A percentile compares a stretch with the other conserved stretches of the same genome.
These are phyloP conservation scores for Citrus inodora DNA, from an alignment of 345 rosid genomes.

Conservation along the genomic window DNA sequence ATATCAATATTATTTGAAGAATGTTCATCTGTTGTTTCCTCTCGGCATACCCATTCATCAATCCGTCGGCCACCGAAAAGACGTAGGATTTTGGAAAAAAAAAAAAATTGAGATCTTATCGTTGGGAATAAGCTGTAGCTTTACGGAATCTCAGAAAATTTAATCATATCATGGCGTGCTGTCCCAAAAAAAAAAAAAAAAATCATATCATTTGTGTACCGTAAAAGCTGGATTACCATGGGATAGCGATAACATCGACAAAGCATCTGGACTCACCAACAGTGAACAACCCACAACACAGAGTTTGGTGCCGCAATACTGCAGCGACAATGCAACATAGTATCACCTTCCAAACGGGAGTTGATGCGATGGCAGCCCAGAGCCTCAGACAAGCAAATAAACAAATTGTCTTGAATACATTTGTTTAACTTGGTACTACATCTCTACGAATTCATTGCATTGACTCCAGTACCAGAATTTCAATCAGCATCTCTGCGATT, in stretches of 20 bases:
- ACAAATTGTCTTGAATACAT: not conserved
- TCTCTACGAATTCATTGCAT: not conserved
- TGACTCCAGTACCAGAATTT: not conserved
- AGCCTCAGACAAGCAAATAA: not conserved
- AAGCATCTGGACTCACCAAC: not conserved
- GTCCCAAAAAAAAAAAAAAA: no score
- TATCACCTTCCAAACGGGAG: not conserved
- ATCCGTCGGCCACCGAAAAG: not conserved
- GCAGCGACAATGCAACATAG: not conserved
- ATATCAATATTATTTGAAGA: not conserved
- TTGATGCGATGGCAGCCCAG: not conserved
- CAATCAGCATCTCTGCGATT: not conserved
- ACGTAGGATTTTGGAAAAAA: not conserved
- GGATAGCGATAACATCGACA: not conserved
- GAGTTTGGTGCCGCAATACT: not conserved
- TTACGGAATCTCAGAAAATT: not conserved
- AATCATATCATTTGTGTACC: not conserved
- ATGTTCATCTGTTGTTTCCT: not conserved
- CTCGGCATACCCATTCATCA: not conserved
- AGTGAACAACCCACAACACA: not conserved
- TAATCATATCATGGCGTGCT: not conserved
- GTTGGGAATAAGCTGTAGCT: no score
- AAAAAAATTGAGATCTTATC: no score
- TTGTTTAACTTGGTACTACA: not conserved
- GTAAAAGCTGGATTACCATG: not conserved